phyloP scores from a whole-genome alignment of 768 basidiomycete genomes.

The Amanita fuliginea region DNA sequence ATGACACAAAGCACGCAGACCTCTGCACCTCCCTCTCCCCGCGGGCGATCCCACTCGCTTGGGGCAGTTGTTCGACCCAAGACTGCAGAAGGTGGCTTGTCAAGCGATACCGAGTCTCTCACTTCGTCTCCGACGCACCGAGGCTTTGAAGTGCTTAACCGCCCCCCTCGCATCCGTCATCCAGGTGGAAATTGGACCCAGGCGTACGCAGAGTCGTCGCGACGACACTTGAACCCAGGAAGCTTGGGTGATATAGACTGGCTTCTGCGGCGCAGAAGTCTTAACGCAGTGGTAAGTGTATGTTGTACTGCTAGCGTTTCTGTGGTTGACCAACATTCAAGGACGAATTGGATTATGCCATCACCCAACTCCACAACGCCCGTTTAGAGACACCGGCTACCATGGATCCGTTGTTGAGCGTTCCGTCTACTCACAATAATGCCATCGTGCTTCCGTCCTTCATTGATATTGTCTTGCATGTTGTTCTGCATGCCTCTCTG shows the following conservation, averaged over 20 bases:
- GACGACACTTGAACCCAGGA: slow-evolving; percentile 23
- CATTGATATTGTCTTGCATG: neutral
- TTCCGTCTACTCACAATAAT: slow-evolving; percentile 14
- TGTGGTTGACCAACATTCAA: slow-evolving; percentile 18
- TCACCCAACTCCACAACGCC: slow-evolving; percentile 45
- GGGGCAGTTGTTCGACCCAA: slow-evolving; percentile 27
- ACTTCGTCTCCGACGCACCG: slow-evolving; percentile 25
- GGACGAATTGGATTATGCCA: slow-evolving; percentile 66
- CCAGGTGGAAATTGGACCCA: slow-evolving; percentile 20
- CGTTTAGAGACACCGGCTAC: slow-evolving; percentile 40
- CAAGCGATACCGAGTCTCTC: slow-evolving; percentile 34
- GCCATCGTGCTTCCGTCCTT: slow-evolving; percentile 2
- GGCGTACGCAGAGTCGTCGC: slow-evolving; percentile 10
- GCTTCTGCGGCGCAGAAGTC: slow-evolving; percentile 63
- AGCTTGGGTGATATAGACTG: slow-evolving; percentile 69
- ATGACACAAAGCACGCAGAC: slow-evolving; percentile 25
- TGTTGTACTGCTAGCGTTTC: neutral
- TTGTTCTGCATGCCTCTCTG: slow-evolving; percentile 44
- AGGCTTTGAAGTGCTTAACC: slow-evolving; percentile 43
- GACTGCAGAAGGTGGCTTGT: slow-evolving; percentile 32
- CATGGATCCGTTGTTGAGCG: slow-evolving; percentile 19
- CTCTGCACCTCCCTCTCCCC: slow-evolving; percentile 32
- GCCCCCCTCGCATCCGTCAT: slow-evolving; percentile 26
- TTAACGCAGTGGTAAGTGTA: slow-evolving; percentile 54
- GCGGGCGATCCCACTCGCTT: slow-evolving; percentile 39